Evolutionary conservation across 2,329 filamentous ascomycete species (phyloP), one percentile per base, ranked within the genome.

Genomic region (Cladophialophora yegresii): DNA sequence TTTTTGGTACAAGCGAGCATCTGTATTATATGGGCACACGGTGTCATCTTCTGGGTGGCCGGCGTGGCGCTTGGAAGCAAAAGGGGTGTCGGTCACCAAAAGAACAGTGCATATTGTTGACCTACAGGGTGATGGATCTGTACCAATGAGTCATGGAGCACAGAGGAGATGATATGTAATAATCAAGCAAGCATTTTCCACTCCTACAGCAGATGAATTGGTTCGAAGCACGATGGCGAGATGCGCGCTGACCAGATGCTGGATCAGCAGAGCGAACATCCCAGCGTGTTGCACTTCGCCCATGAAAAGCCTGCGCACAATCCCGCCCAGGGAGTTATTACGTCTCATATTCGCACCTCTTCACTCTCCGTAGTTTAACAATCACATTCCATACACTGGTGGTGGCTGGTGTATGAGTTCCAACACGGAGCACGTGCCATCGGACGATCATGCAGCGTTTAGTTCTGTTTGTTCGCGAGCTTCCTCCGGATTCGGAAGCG

Each of bases 141-240:
- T 49, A 32, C 43, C 57, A 51, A 59, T 53, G 57, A 59, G 26
- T 49, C 32, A 51, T 47, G 57, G 57, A 58, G 45, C 47, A 59
- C 53, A 59, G 57, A 59, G 45, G 20, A 53, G 57, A 59, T 36
- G 57, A 53, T 30, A 22, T 49, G n/a, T 59, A 59, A 59, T 59
- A 51, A 50, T n/a, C 57, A 59, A 59, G 43, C 47, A 59, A 59
- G 30, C 45, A 47, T 59, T 59, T 47, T 59, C 57, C 53, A 59
- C 57, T 59, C 57, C 32, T 45, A 16, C 26, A n/a, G 8, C 55
- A 22, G 26, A 45, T 45, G 33, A 43, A n/a, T 16, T 32, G 12
- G 22, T 16, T 8, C 23, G 54, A 23, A 22, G 7, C n/a, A 7
- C 10, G 7, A 20, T 3, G n/a, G 12, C 36, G 33, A 58, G 28